A percentile compares a stretch with the other conserved stretches of the same genome.
Evolutionary conservation across 176 grass and related monocot genomes (phyloP).

Genomic region (Avena atlantica): DNA sequence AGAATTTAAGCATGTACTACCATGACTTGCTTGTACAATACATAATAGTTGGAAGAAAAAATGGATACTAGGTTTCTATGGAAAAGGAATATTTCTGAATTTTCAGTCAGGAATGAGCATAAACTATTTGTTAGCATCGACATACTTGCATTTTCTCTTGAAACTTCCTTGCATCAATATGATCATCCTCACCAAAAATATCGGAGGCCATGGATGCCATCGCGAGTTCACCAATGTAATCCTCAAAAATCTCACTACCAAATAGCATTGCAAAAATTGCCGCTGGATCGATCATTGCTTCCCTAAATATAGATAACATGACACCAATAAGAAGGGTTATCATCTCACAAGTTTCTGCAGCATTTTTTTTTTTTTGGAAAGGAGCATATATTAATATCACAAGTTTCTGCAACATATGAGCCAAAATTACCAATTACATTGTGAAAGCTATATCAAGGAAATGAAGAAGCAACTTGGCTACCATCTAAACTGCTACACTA

Average conservation of each 20-base stretch:
- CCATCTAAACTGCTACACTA: conserved; percentile 13
- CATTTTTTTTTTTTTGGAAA: neutral
- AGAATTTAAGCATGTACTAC: neutral
- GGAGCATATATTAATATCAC: neutral
- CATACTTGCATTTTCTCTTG: conserved; percentile 77
- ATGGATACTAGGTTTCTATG: neutral
- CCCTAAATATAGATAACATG: conserved; percentile 51
- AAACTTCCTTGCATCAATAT: conserved; percentile 63
- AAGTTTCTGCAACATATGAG: conserved; percentile 7
- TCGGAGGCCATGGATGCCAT: conserved; percentile 81
- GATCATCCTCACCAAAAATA: conserved; percentile 51
- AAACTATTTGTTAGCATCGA: neutral
- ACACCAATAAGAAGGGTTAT: conserved; percentile 43
- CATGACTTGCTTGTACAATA: conserved; percentile 10
- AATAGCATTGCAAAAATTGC: conserved; percentile 91
- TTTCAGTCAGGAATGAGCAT: conserved; percentile 22
- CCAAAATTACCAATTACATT: conserved; percentile 40
- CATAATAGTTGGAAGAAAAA: conserved; percentile 27
- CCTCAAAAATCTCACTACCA: conserved; percentile 82
- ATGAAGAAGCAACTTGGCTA: conserved; percentile 45
- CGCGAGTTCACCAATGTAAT: conserved; percentile 82
- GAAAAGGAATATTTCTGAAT: conserved; percentile 24
- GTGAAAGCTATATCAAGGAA: conserved; percentile 53
- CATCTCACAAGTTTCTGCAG: conserved; percentile 16
- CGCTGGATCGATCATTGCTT: conserved; percentile 82